Evolutionary conservation across 352 stramenopile species (phyloP), one percentile per base, ranked within the genome.

Genomic region (Phytophthora constricta): DNA sequence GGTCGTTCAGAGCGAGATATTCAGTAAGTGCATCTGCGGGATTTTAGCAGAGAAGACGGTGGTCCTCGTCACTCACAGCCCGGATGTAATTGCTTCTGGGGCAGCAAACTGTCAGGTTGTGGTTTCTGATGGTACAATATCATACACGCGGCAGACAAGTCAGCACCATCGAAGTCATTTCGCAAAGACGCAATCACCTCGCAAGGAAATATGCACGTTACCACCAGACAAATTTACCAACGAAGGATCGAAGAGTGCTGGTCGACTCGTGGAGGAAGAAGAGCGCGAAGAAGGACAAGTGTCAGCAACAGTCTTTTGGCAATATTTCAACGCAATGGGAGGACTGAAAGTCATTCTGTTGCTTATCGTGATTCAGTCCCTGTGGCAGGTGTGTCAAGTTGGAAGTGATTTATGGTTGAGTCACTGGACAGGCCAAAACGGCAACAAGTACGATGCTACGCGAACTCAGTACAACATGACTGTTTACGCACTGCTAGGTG

Each of bases 1-100:
- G 25, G 89, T 98, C 56, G 95, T 98, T 43, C 93, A 90, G 27
- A 87, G 85, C 34, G 83, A 95, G 72, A 74, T 98, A 19, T 98
- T 98, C 62, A 42, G 56, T 16, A 65, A 77, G 22, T 79, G 68
- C 8, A 50, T 80, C 7, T 79, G 68, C 19, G 50, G 27, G 1
- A 27, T 82, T 5, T 41, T 82, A 25, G 33, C 48, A 16, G 31
- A 73, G 49, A 84, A 85, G 51, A 93, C 84, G 23, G 77, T 98
- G 2, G 58, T 98, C 20, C 72, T 98, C 3, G 93, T 97, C 1
- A 98, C 95, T 17, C 96, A 98, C 74, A 90, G 80, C 37, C 62
- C 96, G 1, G 84, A 97, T 14, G 58, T 75, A 25, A 72, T 81
- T 37, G 61, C 22, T 3, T 74, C 73, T 17, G 45, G 34, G n/a